These are phyloP conservation scores for Hortaea sp. DNA, from an alignment of 2,329 filamentous ascomycete genomes.

Conservation along the genomic window DNA sequence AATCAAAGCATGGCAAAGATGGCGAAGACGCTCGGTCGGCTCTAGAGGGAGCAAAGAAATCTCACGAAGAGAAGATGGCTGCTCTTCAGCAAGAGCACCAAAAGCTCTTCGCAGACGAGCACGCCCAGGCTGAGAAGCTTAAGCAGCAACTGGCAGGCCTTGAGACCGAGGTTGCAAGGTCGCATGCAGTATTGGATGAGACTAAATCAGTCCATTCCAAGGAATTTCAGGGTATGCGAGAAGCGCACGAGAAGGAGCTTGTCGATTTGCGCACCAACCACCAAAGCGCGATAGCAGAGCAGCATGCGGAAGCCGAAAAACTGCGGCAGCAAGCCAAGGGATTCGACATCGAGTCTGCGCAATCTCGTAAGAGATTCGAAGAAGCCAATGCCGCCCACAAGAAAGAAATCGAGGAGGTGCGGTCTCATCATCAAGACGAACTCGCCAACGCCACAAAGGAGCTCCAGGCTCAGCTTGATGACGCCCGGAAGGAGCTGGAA, in stretches of 20 bases:
- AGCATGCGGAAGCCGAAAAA: neutral
- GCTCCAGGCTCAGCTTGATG: slow-evolving; percentile 1
- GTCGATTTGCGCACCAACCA: neutral
- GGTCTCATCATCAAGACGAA: neutral
- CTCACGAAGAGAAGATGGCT: neutral
- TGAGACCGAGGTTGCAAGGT: neutral
- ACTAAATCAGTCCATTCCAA: neutral
- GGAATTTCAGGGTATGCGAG: neutral
- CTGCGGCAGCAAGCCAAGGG: neutral
- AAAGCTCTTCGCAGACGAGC: neutral
- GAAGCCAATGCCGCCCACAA: neutral
- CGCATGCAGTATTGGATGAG: neutral
- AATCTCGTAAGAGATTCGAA: neutral
- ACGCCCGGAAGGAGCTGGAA: slow-evolving; percentile 4
- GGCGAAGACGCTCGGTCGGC: neutral
- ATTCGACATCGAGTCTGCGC: neutral
- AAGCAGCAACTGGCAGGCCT: neutral
- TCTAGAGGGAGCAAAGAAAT: neutral
- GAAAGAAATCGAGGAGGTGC: neutral
- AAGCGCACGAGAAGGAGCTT: neutral
- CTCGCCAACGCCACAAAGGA: neutral
- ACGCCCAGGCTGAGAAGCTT: neutral
- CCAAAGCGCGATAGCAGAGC: neutral
- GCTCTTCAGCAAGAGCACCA: neutral
- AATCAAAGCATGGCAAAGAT: neutral